Base-by-base conservation (phyloP, 805 yeast genomes). In the Hyphopichia homilentoma region DNA sequence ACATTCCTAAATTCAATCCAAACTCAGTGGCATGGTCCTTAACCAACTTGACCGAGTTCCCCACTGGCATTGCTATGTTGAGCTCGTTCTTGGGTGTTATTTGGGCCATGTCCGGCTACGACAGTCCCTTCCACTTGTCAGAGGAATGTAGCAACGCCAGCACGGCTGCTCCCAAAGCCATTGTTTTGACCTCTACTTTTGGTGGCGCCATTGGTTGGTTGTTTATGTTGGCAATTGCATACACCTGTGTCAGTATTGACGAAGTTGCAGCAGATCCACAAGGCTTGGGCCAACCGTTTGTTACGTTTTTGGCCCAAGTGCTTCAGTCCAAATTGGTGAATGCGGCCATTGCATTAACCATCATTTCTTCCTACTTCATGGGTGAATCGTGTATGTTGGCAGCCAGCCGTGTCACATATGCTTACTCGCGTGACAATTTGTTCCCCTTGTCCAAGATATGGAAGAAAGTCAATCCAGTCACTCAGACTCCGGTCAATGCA, bases 81-180 rank as follows among this genome's bases (percentile, higher is more conserved):
- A 65, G 75, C 67, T 63, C 77, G 4, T 77, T 77, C 54, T 51
- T 75, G 47, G 78, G 81, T n/a, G 79, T 72, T 22, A 73, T 76
- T 36, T 77, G 82, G 82, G 75, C 81, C 23, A 79, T 81, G 85
- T 71, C 81, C 27, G 87, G 86, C 16, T 82, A 78, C 48, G 87
- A 81, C 50, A 76, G 84, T 15, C 84, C 87, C 0, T 81, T 80
- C 62, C 87, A 82, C 47, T 61, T 81, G 39, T 69, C 84, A n/a
- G 89, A 81, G 57, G 88, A 81, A 47, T 75, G 81, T 43, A 59
- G 78, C 31, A 79, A 80, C 48, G 83, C 85, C 5, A 60, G 73
- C 21, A 56, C 63, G 9, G 84, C 83, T 4, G 77, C 81, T 7
- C 86, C 87, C n/a, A 66, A 69, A 38, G 84, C 84, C 18, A 79